Evolutionary conservation across 2,329 filamentous ascomycete genomes (phyloP).

Genomic region (Endoconidiophora polonica): DNA sequence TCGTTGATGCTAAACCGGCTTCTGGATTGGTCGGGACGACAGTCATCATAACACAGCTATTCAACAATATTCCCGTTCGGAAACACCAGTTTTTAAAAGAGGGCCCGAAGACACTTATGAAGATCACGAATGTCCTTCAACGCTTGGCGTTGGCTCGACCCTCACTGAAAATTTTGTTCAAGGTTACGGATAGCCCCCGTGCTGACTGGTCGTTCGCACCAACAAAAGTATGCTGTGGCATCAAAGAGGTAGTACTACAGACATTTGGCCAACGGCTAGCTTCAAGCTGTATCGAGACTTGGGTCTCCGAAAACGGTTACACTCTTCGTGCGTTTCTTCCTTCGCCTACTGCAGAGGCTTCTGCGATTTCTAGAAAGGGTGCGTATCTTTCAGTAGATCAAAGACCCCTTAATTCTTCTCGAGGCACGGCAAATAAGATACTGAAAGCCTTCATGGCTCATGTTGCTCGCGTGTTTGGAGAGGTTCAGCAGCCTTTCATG

Average conservation of each 20-base stretch:
- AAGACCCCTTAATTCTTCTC: constrained; percentile 40
- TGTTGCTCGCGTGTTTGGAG: constrained; percentile 22
- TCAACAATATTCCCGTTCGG: constrained; percentile 46
- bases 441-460: constrained; percentile 33
- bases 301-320: constrained; percentile 21
- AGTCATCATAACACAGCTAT: constrained; percentile 42
- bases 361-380: constrained; percentile 28
- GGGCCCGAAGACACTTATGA: constrained; percentile 36
- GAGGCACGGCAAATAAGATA: constrained; percentile 45
- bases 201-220: constrained; percentile 39
- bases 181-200: constrained; percentile 36
- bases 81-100: constrained; percentile 40
- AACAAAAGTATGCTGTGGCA: constrained; percentile 19
- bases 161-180: constrained; percentile 42
- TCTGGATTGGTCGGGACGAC: constrained; percentile 53
- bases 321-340: constrained; percentile 42
- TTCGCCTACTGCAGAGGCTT: constrained; percentile 27
- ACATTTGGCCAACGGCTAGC: constrained; percentile 41
- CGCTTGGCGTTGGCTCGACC: constrained; percentile 51
- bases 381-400: constrained; percentile 52
- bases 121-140: constrained; percentile 42
- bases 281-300: constrained; percentile 33
- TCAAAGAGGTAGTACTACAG: constrained; percentile 41
- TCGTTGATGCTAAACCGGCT: constrained; percentile 19
- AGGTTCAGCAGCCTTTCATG: constrained; percentile 41